Percentiles rank a stretch among this genome's conserved stretches.
Evolutionary conservation across 257 asterid species (phyloP).

Genomic region (Anisodus tanguticus): DNA sequence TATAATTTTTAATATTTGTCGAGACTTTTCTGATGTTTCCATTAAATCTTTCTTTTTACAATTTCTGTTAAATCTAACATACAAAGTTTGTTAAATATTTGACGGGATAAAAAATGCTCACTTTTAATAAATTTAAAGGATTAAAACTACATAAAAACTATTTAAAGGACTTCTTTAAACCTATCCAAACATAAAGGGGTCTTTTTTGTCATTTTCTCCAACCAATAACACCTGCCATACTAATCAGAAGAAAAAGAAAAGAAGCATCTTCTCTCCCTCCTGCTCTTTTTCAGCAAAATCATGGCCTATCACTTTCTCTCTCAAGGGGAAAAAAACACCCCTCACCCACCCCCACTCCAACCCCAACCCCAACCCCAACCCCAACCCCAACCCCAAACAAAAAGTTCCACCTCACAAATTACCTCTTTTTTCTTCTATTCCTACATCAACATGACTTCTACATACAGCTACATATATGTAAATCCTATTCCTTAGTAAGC

Average conservation of each 20-base stretch:
- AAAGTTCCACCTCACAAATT: slow-evolving; percentile 22
- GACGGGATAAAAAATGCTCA: too few relatives aligned
- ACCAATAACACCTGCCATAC: slow-evolving; percentile 47
- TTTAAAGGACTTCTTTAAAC: not conserved
- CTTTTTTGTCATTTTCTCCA: slow-evolving; percentile 7
- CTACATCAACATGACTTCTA: not conserved
- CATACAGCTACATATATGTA: slow-evolving; percentile 22
- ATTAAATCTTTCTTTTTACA: too few relatives aligned
- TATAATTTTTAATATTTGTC: too few relatives aligned
- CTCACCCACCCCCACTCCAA: not conserved
- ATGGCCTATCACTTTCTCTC: slow-evolving; percentile 34
- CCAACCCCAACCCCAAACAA: not conserved
- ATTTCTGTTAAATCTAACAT: too few relatives aligned
- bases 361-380: accelerated
- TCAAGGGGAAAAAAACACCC: not conserved
- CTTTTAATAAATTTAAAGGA: too few relatives aligned
- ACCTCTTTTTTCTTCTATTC: slow-evolving; percentile 38
- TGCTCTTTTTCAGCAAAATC: slow-evolving; percentile 49
- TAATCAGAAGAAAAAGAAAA: slow-evolving; percentile 38
- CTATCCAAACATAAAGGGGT: not conserved
- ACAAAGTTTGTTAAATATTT: too few relatives aligned
- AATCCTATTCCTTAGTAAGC: slow-evolving; percentile 34
- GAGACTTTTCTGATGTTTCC: too few relatives aligned
- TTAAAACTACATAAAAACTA: not conserved
- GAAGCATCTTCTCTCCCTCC: slow-evolving; percentile 38